Evolutionary conservation across 2,329 filamentous ascomycete species (phyloP).

Genomic region (Pseudogymnoascus sp.): DNA sequence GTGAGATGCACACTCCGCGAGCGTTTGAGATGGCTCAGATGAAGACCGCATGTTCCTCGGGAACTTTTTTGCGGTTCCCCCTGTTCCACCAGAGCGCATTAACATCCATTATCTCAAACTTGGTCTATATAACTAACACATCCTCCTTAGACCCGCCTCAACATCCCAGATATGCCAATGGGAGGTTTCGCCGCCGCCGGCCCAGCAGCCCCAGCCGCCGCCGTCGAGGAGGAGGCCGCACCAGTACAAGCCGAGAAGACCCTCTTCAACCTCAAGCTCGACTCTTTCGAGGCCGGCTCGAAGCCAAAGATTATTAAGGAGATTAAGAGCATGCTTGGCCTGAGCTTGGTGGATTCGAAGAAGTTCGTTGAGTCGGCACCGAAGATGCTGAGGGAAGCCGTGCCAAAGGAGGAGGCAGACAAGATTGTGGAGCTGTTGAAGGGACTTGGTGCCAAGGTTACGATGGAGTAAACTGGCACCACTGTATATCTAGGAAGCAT

Average conservation of each 20-base stretch:
- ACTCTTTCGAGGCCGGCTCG: constrained; percentile 75
- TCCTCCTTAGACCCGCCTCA: constrained; percentile 68
- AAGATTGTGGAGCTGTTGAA: constrained; percentile 97
- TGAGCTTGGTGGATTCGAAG: constrained; percentile 98
- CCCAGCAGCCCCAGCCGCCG: constrained; percentile 55
- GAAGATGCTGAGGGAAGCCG: constrained; percentile 98
- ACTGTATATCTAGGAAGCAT: constrained; percentile 7
- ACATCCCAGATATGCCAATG: constrained; percentile 95
- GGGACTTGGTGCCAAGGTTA: constrained; percentile 79
- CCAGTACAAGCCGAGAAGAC: constrained; percentile 91
- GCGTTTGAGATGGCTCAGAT: background rate
- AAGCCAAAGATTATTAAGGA: constrained; percentile 99
- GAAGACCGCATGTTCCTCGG: background rate
- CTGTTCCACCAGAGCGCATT: background rate
- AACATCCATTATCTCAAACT: background rate
- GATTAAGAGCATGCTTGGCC: constrained; percentile 89
- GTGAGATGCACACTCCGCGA: constrained; percentile 42
- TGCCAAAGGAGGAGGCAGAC: constrained; percentile 97
- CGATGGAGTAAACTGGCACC: constrained; percentile 58
- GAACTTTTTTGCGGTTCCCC: background rate
- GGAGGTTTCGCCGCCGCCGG: constrained; percentile 72
- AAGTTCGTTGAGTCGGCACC: constrained; percentile 99
- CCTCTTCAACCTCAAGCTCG: constrained; percentile 91
- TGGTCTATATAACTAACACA: constrained; percentile 12
- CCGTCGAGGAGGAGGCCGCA: constrained; percentile 80